Percentiles rank a stretch among this genome's conserved stretches.
Evolutionary conservation across 768 basidiomycete genomes (phyloP).

Genomic region (Megacollybia marginata): DNA sequence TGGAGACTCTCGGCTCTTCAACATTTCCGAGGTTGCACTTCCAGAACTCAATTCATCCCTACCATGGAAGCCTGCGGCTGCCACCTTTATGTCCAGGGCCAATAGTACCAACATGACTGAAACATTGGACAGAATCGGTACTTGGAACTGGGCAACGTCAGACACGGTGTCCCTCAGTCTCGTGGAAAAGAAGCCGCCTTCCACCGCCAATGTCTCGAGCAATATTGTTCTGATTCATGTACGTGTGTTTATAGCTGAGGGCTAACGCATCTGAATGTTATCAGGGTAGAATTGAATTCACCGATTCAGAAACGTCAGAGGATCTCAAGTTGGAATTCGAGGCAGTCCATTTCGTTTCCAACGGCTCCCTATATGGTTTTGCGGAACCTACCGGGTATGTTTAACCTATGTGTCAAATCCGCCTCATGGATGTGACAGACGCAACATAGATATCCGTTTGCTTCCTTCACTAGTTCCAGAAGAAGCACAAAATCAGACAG

Average conservation of each 20-base stretch:
- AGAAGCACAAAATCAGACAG: constrained; percentile 47
- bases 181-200: constrained; percentile 46
- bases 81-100: constrained; percentile 38
- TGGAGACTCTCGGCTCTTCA: constrained; percentile 53
- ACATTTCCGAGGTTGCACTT: constrained; percentile 48
- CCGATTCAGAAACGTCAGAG: constrained; percentile 39
- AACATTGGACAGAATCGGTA: constrained; percentile 37
- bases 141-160: constrained; percentile 67
- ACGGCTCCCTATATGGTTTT: constrained; percentile 73
- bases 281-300: constrained; percentile 70
- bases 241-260: constrained; percentile 22
- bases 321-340: constrained; percentile 68
- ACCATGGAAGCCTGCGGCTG: constrained; percentile 45
- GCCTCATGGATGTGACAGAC: constrained; percentile 24
- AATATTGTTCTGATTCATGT: constrained; percentile 61
- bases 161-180: constrained; percentile 60
- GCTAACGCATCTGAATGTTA: constrained; percentile 1
- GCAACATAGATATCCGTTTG: constrained; percentile 54
- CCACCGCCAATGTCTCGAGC: constrained; percentile 24
- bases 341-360: constrained; percentile 66
- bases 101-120: constrained; percentile 41
- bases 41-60: constrained; percentile 25
- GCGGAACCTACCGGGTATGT: constrained; percentile 57
- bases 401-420: neutral
- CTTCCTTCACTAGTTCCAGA: constrained; percentile 63